Conservation (phyloP, 305 asterid species). For the Fraxinus latifolia region DNA sequence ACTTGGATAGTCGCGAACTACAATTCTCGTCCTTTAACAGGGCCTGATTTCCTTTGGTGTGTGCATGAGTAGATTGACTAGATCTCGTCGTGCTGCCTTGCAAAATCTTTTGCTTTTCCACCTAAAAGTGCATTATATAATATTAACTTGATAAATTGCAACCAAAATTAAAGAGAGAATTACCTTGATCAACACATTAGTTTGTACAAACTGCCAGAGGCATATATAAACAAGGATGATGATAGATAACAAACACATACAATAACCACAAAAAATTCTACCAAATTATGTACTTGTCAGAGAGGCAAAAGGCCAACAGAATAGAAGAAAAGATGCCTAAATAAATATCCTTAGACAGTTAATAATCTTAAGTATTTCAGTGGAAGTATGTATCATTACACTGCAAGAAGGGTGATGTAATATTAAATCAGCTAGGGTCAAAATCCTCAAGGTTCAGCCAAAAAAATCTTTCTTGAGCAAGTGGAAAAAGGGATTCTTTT, state of each 20-base stretch:
- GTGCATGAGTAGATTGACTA: constrained; percentile 27
- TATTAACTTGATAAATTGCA: not conserved
- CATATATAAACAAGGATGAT: not conserved
- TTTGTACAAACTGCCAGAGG: not conserved
- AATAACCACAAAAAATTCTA: not conserved
- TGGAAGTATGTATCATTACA: not conserved
- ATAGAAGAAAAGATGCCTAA: not conserved
- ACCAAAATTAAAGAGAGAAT: not conserved
- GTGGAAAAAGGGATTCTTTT: not conserved
- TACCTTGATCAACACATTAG: not conserved
- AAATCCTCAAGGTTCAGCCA: not conserved
- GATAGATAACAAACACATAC: constrained; percentile 3
- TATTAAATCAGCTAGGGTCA: not conserved
- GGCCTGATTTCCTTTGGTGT: constrained; percentile 35
- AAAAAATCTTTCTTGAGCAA: not conserved
- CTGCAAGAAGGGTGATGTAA: not conserved
- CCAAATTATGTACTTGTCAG: not conserved
- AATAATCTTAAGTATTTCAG: not conserved
- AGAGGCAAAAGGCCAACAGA: not conserved
- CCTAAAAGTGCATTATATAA: constrained; percentile 42
- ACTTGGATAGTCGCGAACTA: constrained; percentile 36
- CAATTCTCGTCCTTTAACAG: constrained; percentile 33
- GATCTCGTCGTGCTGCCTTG: constrained; percentile 50
- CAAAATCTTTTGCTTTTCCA: constrained; percentile 81
- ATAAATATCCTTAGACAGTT: not conserved